Conservation (phyloP, 2,329 filamentous ascomycete genomes). For the Diplodia scrobiculata region DNA sequence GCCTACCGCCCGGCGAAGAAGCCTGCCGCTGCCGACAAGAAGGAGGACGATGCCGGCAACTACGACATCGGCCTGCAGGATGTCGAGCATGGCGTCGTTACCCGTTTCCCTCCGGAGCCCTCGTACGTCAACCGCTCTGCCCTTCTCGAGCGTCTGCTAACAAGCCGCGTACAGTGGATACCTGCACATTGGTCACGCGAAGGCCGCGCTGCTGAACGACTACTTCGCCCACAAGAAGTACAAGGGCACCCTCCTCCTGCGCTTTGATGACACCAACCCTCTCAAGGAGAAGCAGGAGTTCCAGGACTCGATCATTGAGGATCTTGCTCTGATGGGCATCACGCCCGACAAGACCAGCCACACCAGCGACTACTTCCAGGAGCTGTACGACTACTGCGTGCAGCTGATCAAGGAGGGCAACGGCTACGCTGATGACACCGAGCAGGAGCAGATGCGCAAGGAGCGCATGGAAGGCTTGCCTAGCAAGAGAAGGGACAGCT, state of each 20-base stretch:
- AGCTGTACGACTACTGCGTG: conserved; percentile 83
- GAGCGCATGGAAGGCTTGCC: conserved; percentile 83
- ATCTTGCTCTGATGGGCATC: conserved; percentile 87
- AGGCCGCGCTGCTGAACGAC: conserved; percentile 89
- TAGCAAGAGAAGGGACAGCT: conserved; percentile 76
- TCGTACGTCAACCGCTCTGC: conserved; percentile 58
- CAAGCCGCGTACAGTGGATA: conserved; percentile 60
- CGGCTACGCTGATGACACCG: conserved; percentile 93
- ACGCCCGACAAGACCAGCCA: conserved; percentile 83
- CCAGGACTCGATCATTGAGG: conserved; percentile 89
- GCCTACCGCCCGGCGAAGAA: conserved; percentile 51
- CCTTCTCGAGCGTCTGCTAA: conserved; percentile 30
- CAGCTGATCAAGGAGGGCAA: conserved; percentile 82
- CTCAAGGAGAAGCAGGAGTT: conserved; percentile 97
- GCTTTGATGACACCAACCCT: conserved; percentile 97
- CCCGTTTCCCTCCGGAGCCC: conserved; percentile 90
- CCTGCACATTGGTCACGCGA: conserved; percentile 93
- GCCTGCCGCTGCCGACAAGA: conserved; percentile 60
- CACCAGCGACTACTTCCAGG: conserved; percentile 93
- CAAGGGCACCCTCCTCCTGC: conserved; percentile 84
- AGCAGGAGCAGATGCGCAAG: conserved; percentile 81
- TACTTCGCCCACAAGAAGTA: conserved; percentile 96
- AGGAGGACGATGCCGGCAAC: conserved; percentile 69
- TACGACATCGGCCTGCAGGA: conserved; percentile 87
- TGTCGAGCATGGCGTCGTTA: conserved; percentile 85